Evolutionary conservation across 129 eudicot species (phyloP).

Genomic region (Helianthus annuus): HanXRQr2.0-SUNRISE NC_035441.2:112547903-112548402

Average conservation of each 20-base stretch:
- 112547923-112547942: slow-evolving; percentile 59
- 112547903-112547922: slow-evolving; percentile 41
- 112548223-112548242: slow-evolving; percentile 65
- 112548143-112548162: slow-evolving; percentile 74
- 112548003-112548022: slow-evolving; percentile 62
- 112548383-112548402: neutral
- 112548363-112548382: neutral
- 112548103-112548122: slow-evolving; percentile 60
- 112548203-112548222: slow-evolving; percentile 68
- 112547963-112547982: slow-evolving; percentile 38
- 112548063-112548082: slow-evolving; percentile 47
- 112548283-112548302: neutral
- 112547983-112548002: slow-evolving; percentile 50
- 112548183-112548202: slow-evolving; percentile 74
- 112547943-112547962: slow-evolving; percentile 35
- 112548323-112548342: neutral
- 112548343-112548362: neutral
- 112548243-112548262: slow-evolving; percentile 51
- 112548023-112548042: slow-evolving; percentile 54
- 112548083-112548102: slow-evolving; percentile 72
- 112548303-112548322: neutral
- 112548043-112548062: slow-evolving; percentile 64
- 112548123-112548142: slow-evolving; percentile 65
- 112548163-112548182: slow-evolving; percentile 78
- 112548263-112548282: neutral